Evolutionary conservation across 2,329 filamentous ascomycete species (phyloP).

Genomic region (Achaetomium macrosporum): DNA sequence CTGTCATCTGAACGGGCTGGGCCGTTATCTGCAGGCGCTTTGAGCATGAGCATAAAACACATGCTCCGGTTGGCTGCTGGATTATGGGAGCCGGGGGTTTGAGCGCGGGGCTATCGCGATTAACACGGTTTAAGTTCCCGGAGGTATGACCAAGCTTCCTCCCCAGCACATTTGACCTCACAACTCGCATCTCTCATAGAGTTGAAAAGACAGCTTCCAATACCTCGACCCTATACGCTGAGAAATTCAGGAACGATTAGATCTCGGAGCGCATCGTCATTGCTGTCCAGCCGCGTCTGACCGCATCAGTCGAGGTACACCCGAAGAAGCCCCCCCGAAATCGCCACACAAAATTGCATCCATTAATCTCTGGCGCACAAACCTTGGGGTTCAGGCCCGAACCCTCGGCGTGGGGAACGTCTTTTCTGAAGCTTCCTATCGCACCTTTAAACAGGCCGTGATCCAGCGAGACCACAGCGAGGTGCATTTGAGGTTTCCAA

Average conservation of each 20-base stretch:
- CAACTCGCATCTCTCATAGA: too few relatives aligned
- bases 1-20: background rate
- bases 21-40: conserved; percentile 12
- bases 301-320: too few relatives aligned
- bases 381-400: conserved; percentile 7
- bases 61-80: background rate
- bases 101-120: background rate
- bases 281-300: conserved; percentile 8
- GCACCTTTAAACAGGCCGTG: conserved; percentile 92
- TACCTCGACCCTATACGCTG: too few relatives aligned
- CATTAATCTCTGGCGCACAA: conserved; percentile 11
- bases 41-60: conserved; percentile 14
- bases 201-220: too few relatives aligned
- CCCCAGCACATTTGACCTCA: too few relatives aligned
- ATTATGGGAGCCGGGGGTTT: background rate
- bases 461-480: conserved; percentile 79
- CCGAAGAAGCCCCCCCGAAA: conserved; percentile 12
- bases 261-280: background rate
- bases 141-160: too few relatives aligned
- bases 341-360: conserved; percentile 20
- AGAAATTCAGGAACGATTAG: too few relatives aligned
- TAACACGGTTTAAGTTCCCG: too few relatives aligned
- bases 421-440: conserved; percentile 34
- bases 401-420: conserved; percentile 20
- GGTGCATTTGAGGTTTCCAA: conserved; percentile 50